phyloP scores from a whole-genome alignment of 2,329 filamentous ascomycete genomes.

The Ceratocystiopsis minuta region DNA sequence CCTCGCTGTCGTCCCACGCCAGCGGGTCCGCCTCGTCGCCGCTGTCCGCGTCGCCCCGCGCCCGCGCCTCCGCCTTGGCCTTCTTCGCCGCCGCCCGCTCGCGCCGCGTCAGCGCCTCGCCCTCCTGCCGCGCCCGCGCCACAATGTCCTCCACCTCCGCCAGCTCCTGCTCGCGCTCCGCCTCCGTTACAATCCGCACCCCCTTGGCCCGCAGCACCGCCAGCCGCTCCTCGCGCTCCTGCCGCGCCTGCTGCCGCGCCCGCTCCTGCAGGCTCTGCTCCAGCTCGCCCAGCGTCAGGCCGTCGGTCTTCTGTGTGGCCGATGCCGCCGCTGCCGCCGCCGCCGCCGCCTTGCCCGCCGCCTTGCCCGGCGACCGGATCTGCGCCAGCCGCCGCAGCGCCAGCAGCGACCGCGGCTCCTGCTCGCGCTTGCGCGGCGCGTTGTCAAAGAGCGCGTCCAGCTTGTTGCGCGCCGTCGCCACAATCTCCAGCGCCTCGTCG shows the following conservation, averaged over 20 bases:
- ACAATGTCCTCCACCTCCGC: slow-evolving; percentile 77
- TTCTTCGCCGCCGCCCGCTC: slow-evolving; percentile 61
- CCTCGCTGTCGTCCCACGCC: slow-evolving; percentile 18
- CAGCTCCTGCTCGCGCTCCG: slow-evolving; percentile 70
- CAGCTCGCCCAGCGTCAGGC: slow-evolving; percentile 32
- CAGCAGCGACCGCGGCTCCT: slow-evolving; percentile 45
- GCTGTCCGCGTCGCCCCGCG: slow-evolving; percentile 22
- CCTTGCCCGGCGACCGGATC: slow-evolving; percentile 38
- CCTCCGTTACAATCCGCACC: slow-evolving; percentile 62
- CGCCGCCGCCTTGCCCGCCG: slow-evolving; percentile 6
- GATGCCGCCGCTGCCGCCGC: neutral
- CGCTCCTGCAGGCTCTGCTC: slow-evolving; percentile 42
- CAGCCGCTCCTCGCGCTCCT: slow-evolving; percentile 60
- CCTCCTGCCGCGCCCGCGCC: slow-evolving; percentile 66
- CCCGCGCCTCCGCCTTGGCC: slow-evolving; percentile 28
- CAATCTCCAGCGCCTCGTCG: slow-evolving; percentile 46
- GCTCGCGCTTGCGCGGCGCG: slow-evolving; percentile 41
- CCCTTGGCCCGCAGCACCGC: slow-evolving; percentile 64
- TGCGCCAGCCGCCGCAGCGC: slow-evolving; percentile 59
- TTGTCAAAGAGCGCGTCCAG: slow-evolving; percentile 52
- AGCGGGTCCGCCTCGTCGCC: slow-evolving; percentile 24
- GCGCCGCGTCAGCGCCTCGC: slow-evolving; percentile 55
- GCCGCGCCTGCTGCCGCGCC: slow-evolving; percentile 62
- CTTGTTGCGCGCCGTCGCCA: slow-evolving; percentile 28
- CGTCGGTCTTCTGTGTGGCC: neutral